Conservation (phyloP, 306 rosid genomes). For the Vigna nakashimae region DNA sequence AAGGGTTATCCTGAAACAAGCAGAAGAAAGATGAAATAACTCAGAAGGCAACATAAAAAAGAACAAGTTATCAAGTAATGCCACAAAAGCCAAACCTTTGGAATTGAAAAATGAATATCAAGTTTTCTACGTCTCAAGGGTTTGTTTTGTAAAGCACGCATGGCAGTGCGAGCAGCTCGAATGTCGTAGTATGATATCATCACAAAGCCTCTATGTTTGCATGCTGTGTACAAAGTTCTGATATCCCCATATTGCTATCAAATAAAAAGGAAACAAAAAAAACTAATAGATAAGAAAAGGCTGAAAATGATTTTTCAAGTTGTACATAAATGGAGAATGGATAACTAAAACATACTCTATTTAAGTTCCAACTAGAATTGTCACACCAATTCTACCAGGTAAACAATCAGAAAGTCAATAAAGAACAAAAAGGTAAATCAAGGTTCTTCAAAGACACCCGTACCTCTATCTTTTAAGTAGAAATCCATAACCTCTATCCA, state of each 20-base stretch:
- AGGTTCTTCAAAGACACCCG: neutral
- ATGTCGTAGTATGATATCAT: slow-evolving; percentile 97
- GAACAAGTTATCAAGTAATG: slow-evolving; percentile 7
- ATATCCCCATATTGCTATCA: slow-evolving; percentile 93
- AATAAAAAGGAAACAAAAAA: slow-evolving; percentile 28
- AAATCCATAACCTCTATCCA: neutral
- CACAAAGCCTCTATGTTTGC: slow-evolving; percentile 97
- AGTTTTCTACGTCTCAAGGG: slow-evolving; percentile 94
- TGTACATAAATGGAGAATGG: neutral
- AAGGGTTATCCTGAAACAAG: slow-evolving; percentile 83
- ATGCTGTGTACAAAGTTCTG: slow-evolving; percentile 91
- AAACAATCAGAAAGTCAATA: neutral
- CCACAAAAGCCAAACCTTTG: slow-evolving; percentile 69
- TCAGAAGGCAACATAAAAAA: slow-evolving; percentile 10
- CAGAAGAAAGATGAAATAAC: slow-evolving; percentile 39
- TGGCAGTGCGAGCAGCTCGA: slow-evolving; percentile 94
- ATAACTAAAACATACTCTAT: neutral
- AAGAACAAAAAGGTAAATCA: slow-evolving; percentile 5
- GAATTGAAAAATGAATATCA: slow-evolving; percentile 97
- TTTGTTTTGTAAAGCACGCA: slow-evolving; percentile 91
- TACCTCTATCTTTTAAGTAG: neutral
- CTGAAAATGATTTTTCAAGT: slow-evolving; percentile 24
- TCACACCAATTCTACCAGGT: neutral
- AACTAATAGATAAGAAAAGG: slow-evolving; percentile 26
- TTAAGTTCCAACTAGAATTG: neutral